A percentile compares a stretch with the other conserved stretches of the same genome.
phyloP scores from a whole-genome alignment of 257 asterid species.

The Penstemon davidsonii region DNA sequence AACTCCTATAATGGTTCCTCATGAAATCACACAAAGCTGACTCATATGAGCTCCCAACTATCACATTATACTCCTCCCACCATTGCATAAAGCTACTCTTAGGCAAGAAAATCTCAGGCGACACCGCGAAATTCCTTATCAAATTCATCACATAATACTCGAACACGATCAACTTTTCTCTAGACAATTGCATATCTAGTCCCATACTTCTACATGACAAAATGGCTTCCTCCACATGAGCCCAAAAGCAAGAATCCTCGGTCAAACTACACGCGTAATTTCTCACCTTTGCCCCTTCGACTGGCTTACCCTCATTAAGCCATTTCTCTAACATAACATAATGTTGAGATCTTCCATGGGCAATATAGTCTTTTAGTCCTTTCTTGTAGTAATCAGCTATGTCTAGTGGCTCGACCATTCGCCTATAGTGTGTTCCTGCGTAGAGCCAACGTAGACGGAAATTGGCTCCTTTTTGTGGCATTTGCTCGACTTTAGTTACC shows the following conservation, averaged over 20 bases:
- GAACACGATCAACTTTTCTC: constrained; percentile 20
- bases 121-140: constrained; percentile 27
- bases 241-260: constrained; percentile 43
- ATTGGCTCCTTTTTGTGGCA: constrained; percentile 29
- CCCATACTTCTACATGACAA: constrained; percentile 26
- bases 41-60: constrained; percentile 1
- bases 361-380: constrained; percentile 28
- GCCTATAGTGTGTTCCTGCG: constrained; percentile 39
- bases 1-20: neutral
- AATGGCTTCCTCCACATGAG: constrained; percentile 41
- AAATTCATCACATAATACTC: constrained; percentile 25
- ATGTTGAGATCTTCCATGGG: constrained; percentile 28
- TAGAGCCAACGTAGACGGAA: constrained; percentile 38
- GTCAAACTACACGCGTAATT: constrained; percentile 30
- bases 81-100: constrained; percentile 31
- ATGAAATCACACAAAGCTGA: constrained; percentile 17
- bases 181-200: constrained; percentile 16
- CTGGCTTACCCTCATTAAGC: constrained; percentile 25
- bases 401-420: constrained; percentile 43
- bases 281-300: constrained; percentile 9
- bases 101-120: constrained; percentile 27
- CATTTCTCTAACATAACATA: constrained; percentile 36
- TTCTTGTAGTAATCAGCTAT: constrained; percentile 37
- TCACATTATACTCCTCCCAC: constrained; percentile 25
- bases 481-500: constrained; percentile 30